phyloP scores from a whole-genome alignment of 1,139 yeast species.

The Ogataea hybrid region DNA sequence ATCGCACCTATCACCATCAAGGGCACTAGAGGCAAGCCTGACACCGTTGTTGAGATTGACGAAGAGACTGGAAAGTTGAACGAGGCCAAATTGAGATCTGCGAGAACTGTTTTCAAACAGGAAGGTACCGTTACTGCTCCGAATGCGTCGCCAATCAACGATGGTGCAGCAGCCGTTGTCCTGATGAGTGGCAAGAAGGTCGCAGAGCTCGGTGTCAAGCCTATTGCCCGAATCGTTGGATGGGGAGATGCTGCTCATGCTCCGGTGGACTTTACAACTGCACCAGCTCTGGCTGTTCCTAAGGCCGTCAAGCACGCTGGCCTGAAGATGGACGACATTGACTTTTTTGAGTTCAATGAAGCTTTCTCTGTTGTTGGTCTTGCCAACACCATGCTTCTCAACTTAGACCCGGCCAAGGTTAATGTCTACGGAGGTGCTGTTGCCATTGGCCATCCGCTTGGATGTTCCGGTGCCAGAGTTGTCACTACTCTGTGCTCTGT shows the following conservation, averaged over 20 bases:
- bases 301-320: constrained; percentile 91
- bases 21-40: constrained; percentile 94
- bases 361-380: constrained; percentile 96
- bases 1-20: constrained; percentile 84
- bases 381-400: constrained; percentile 78
- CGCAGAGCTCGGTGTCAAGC: constrained; percentile 79
- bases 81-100: constrained; percentile 69
- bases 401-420: constrained; percentile 64
- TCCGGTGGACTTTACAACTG: constrained; percentile 92
- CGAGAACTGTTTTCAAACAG: constrained; percentile 90
- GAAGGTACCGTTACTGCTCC: constrained; percentile 98
- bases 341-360: constrained; percentile 90
- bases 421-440: constrained; percentile 99
- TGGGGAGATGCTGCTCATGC: constrained; percentile 99
- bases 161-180: constrained; percentile 95
- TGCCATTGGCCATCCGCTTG: constrained; percentile 95
- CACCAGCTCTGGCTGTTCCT: constrained; percentile 92
- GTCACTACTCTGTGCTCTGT: constrained; percentile 79
- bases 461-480: constrained; percentile 96
- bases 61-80: constrained; percentile 73
- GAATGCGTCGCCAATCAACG: constrained; percentile 92
- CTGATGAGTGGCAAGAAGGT: constrained; percentile 81
- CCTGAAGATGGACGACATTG: constrained; percentile 57
- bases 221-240: constrained; percentile 83
- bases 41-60: constrained; percentile 64